Base-by-base conservation (phyloP, 192 early-diverging fungal species). In the Podochytrium sp. region DNA sequence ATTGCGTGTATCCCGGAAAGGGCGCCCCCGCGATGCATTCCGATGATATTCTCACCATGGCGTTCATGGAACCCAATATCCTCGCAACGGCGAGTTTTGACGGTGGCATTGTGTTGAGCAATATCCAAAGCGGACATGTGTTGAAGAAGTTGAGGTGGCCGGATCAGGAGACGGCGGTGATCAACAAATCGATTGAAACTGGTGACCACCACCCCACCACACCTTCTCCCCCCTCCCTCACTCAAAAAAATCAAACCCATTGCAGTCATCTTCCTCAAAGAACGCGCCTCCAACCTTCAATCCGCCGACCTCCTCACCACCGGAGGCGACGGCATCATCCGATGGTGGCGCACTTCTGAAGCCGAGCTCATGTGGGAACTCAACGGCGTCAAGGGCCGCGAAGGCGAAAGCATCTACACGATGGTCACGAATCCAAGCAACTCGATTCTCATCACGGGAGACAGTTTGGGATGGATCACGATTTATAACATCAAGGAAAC, bases 21-120 rank as follows among this genome's bases (percentile, higher is more conserved):
- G 27, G 75, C 52, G 43, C 50, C 40, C 57, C 68, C 39, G 39
- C 53, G 16, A 76, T 78, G 71, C 87, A 85, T 47, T 41, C 53
- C 1, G 87, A 88, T 56, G 87, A 88, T 71, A 80, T 88, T 39
- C 65, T 85, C 38, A 68, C 78, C 23, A 69, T 88, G 62, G 81
- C 76, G 16, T 88, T 86, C 69, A 76, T 59, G 39, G 59, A 68
- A 39, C 84, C 85, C 10, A 78, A 82, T 55, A 43, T 78, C 37
- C 57, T 88, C 29, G 83, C 75, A 5, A 87, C 82, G 40, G 74
- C 58, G 4, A 78, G 79, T 53, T 81, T 73, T 53, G 78, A 87
- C 71, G 85, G 85, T 1, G 83, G 80, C 34, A 83, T 87, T 43
- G 59, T 87, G n/a, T 49, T 83, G 49, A 58, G 62, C 62, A 83